Evolutionary conservation across 495 filamentous ascomycete species (phyloP).

Genomic region (Hyaloscypha bicolor): DNA sequence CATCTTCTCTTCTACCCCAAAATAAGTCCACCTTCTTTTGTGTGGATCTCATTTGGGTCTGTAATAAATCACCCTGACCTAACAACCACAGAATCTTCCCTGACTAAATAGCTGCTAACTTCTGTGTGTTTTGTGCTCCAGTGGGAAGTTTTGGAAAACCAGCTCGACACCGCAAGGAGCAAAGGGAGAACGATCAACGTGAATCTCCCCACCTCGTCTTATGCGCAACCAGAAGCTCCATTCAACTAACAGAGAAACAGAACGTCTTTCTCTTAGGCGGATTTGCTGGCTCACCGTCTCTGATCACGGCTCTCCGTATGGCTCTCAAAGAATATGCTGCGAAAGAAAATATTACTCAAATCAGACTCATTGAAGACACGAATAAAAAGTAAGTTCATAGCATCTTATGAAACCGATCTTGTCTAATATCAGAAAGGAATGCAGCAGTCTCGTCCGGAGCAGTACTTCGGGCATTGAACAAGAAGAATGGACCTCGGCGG

Average conservation of each 20-base stretch:
- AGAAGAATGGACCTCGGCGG: slow-evolving; percentile 32
- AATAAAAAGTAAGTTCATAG: slow-evolving; percentile 7
- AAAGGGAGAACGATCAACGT: background rate
- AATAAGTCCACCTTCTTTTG: too few relatives aligned
- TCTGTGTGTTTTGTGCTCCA: background rate
- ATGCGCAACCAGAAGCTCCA: background rate
- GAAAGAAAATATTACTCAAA: slow-evolving; percentile 8
- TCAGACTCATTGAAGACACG: slow-evolving; percentile 13
- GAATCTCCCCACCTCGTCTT: background rate
- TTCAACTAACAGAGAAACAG: slow-evolving; percentile 9
- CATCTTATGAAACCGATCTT: background rate
- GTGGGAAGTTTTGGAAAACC: background rate
- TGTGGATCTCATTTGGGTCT: too few relatives aligned
- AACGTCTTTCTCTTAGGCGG: slow-evolving; percentile 39
- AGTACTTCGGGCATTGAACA: slow-evolving; percentile 34
- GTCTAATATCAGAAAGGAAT: slow-evolving; percentile 18
- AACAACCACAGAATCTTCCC: too few relatives aligned
- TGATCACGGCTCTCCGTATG: slow-evolving; percentile 23
- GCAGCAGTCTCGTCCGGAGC: slow-evolving; percentile 36
- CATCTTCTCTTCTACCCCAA: too few relatives aligned
- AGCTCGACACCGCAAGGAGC: background rate
- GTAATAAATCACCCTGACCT: too few relatives aligned
- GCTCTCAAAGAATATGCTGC: background rate
- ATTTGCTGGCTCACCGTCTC: slow-evolving; percentile 35
- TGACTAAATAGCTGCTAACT: background rate